Conservation (phyloP, 1,284 basidiomycete species). For the Melanopsichium pennsylvanicum region DNA sequence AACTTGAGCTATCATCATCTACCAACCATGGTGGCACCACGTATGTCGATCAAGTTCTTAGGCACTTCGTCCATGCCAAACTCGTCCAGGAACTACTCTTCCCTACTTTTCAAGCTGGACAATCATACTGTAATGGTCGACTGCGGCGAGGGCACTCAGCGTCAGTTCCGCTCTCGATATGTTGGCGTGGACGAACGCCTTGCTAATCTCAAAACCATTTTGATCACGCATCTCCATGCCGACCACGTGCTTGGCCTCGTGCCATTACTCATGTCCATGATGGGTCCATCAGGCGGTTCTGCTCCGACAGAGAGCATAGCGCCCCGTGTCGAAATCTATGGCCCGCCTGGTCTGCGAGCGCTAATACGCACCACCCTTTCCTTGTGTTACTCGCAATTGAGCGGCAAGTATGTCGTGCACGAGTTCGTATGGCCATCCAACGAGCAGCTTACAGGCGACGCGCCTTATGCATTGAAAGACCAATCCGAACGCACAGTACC, state of each 20-base stretch:
- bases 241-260: slow-evolving; percentile 62
- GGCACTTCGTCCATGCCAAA: slow-evolving; percentile 62
- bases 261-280: slow-evolving; percentile 61
- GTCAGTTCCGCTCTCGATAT: slow-evolving; percentile 49
- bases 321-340: slow-evolving; percentile 56
- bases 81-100: slow-evolving; percentile 61
- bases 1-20: background rate
- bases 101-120: slow-evolving; percentile 58
- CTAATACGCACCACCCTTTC: slow-evolving; percentile 58
- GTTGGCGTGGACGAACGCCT: slow-evolving; percentile 57
- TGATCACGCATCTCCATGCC: slow-evolving; percentile 62
- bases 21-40: slow-evolving; percentile 37
- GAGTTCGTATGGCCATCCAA: slow-evolving; percentile 57
- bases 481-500: slow-evolving; percentile 40
- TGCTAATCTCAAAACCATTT: slow-evolving; percentile 54
- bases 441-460: slow-evolving; percentile 3
- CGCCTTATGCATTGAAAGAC: slow-evolving; percentile 20
- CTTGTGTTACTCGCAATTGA: slow-evolving; percentile 58
- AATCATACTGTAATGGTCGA: slow-evolving; percentile 59
- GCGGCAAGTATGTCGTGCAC: slow-evolving; percentile 59
- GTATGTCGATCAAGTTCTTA: slow-evolving; percentile 57
- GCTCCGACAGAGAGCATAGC: slow-evolving; percentile 6
- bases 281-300: slow-evolving; percentile 48
- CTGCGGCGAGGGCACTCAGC: slow-evolving; percentile 64
- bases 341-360: slow-evolving; percentile 59